Base-by-base conservation (phyloP, 1,284 basidiomycete genomes). In the Bondarzewia mesenterica region DNA sequence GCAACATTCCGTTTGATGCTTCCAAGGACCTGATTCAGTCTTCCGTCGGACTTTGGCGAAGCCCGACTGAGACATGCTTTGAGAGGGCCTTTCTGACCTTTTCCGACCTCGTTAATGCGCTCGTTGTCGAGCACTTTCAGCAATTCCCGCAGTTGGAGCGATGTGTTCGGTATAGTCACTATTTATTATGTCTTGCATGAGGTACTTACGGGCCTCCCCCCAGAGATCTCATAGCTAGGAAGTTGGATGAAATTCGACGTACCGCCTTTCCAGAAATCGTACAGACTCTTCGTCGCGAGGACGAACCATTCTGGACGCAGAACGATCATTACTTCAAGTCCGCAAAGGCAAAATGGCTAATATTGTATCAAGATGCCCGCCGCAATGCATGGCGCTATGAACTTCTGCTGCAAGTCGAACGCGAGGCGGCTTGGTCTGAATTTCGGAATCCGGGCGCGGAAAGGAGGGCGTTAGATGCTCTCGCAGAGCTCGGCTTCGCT, bases 261-360 rank as follows among this genome's bases (percentile, higher is more conserved):
- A 4, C 4, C 10, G 38, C 38, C 10, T 18, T 10, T 10, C 3
- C 14, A 40, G 38, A 10, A 8, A 18, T 40, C 12, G 16, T 18
- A 18, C 14, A 40, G 7, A 7, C 38, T 18, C 38, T 40, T 18
- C 10, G 16, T 16, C 12, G 38, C 38, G 38, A 40, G 16, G 10
- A 8, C 4, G 38, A 40, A 10, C 38, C 38, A 22, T 22, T 40
- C 38, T 40, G 38, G 38, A 74, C 70, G 7, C 70, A 66, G 49
- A 72, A 73, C 51, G 50, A 48, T 2, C 65, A 68, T 50, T 71
- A 71, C 47, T 61, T 71, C 0, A 45, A 57, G 6, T 39, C 58
- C 0, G 50, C 53, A 5, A 58, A 56, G 2, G 63, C 69, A 7
- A 67, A 64, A 44, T 71, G 66, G 63, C 52, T 69, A 2, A 53